phyloP scores from a whole-genome alignment of 2,329 filamentous ascomycete species.

The Escovopsis weberi region DNA sequence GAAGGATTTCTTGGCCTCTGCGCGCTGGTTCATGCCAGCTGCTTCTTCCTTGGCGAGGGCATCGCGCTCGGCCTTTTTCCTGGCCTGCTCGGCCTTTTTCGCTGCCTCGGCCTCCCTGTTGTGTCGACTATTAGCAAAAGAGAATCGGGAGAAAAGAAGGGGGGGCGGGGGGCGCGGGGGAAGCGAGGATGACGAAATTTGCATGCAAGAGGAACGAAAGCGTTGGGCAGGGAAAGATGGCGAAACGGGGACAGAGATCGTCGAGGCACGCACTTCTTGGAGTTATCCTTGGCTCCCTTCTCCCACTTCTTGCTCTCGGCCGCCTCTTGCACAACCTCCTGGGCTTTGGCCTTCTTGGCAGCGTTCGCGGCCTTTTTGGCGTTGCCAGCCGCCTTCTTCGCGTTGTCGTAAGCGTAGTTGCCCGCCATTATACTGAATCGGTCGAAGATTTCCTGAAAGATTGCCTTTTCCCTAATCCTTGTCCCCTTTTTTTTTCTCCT shows the following conservation, averaged over 20 bases:
- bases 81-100: conserved; percentile 73
- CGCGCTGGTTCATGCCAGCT: conserved; percentile 40
- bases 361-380: conserved; percentile 85
- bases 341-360: conserved; percentile 60
- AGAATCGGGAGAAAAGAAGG: not conserved
- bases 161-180: not conserved
- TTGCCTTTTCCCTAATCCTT: too few relatives aligned
- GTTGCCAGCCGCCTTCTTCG: conserved; percentile 81
- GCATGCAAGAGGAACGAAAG: not conserved
- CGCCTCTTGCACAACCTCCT: conserved; percentile 49
- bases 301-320: conserved; percentile 66
- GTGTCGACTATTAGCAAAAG: too few relatives aligned
- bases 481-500: not conserved
- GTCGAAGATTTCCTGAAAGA: too few relatives aligned
- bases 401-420: conserved; percentile 64
- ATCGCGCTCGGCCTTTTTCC: conserved; percentile 88
- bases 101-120: conserved; percentile 23
- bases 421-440: conserved; percentile 41
- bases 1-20: conserved; percentile 45
- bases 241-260: conserved; percentile 1
- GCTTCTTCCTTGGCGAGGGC: conserved; percentile 76
- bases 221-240: conserved; percentile 1
- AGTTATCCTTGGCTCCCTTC: conserved; percentile 69
- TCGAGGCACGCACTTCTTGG: conserved; percentile 60
- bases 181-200: not conserved